A percentile compares a stretch with the other conserved stretches of the same genome.
These are phyloP conservation scores for Chlamydomonas sp. DNA, from an alignment of 139 green algal species.

Conservation along the genomic window DNA sequence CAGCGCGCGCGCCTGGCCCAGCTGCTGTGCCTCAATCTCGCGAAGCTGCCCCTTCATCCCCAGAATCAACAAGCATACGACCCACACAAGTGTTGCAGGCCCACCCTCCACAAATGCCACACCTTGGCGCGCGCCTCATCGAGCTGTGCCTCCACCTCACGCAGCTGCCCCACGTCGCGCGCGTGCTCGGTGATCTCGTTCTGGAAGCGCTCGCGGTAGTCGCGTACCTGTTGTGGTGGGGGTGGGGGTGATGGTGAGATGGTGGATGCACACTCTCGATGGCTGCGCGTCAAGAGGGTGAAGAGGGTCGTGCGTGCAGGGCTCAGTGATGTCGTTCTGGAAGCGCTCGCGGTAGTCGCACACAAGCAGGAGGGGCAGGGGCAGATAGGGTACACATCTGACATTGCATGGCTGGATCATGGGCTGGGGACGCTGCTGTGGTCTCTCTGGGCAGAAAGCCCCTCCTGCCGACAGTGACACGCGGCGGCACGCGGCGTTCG, in stretches of 20 bases:
- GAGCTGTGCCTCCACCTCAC: slow-evolving; percentile 18
- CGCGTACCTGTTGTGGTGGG: slow-evolving; percentile 9
- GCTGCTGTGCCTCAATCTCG: neutral
- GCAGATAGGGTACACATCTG: too few relatives aligned
- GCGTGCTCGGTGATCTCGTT: slow-evolving; percentile 30
- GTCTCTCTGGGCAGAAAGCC: too few relatives aligned
- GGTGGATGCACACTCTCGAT: neutral
- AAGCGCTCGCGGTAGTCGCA: slow-evolving; percentile 29
- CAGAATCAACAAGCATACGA: neutral
- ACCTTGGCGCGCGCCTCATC: slow-evolving; percentile 19
- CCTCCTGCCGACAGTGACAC: too few relatives aligned
- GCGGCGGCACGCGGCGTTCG: too few relatives aligned
- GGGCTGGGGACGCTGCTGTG: too few relatives aligned
- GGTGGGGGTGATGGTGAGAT: neutral
- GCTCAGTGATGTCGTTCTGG: slow-evolving; percentile 29
- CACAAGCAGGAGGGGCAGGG: too few relatives aligned
- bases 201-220: slow-evolving; percentile 32
- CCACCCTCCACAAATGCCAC: too few relatives aligned
- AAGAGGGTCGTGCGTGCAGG: neutral
- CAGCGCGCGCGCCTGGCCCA: neutral
- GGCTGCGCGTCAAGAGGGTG: neutral
- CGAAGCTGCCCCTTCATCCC: neutral
- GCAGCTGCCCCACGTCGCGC: slow-evolving; percentile 24
- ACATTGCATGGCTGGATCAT: too few relatives aligned
- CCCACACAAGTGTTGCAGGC: neutral